Evolutionary conservation across 2,329 filamentous ascomycete species (phyloP), one percentile per base, ranked within the genome.

Genomic region (Ceratocystis albifundus): DNA sequence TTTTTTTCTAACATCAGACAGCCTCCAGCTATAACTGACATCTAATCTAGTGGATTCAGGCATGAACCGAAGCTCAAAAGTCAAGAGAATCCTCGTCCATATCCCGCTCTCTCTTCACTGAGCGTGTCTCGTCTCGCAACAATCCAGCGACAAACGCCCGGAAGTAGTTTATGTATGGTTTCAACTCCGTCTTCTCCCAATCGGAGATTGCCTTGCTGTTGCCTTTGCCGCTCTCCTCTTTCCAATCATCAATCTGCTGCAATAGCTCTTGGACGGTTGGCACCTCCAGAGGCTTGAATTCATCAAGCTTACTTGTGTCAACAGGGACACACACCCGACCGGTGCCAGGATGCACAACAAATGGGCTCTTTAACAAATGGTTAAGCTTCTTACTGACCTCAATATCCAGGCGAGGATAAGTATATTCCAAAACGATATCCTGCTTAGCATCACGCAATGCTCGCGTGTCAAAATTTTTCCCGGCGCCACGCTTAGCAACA

Each of bases 331-430:
- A 99, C 5, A 99, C 90, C 65, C 93, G 80, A 0, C 94, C 93
- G 0, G 94, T 99, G 20, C 91, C 91, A 0, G 94, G 94, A 74
- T 99, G 94, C 46, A 99, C 87, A 68, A 96, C 93, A 73, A 99
- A 99, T 0, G 94, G 94, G 69, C 88, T 92, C 75, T 99, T 99
- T 71, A 99, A 86, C 81, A 99, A 84, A 82, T 99, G 94, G 78
- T 96, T 97, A 67, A 96, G 84, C 75, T 96, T 96, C 80, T 97
- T 97, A 73, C 89, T 94, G 74, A 99, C 94, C 76, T 96, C 91
- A 69, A 94, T 92, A 80, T 99, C 94, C 65, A 99, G 88, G 48
- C 94, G 88, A 2, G 94, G 94, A 76, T 99, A 99, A 5, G 94
- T 96, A 77, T 99, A 97, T 77, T 99, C 94, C 36, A 99, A 84